Conservation (phyloP, 2,329 filamentous ascomycete species). For the Fonsecaea monophora region DNA sequence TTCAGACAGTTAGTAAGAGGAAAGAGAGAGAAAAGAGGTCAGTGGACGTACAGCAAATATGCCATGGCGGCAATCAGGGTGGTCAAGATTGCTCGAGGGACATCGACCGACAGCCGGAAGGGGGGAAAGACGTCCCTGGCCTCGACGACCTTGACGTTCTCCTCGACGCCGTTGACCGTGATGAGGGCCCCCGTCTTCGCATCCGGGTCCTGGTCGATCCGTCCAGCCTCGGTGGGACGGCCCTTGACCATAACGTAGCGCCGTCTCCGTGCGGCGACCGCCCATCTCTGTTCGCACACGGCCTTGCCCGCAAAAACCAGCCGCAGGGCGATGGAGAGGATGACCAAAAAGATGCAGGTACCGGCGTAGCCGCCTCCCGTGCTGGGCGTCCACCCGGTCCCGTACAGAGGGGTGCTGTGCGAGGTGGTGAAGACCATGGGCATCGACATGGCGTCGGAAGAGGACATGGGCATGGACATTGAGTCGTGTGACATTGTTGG, state of each 20-base stretch:
- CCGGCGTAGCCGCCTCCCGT: constrained; percentile 77
- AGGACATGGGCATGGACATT: constrained; percentile 14
- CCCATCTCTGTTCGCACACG: constrained; percentile 67
- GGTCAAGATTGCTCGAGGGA: constrained; percentile 73
- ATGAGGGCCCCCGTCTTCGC: constrained; percentile 70
- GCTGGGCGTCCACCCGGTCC: constrained; percentile 74
- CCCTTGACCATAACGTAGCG: constrained; percentile 78
- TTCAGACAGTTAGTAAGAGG: constrained; percentile 20
- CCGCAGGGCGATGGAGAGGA: constrained; percentile 74
- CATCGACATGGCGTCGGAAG: constrained; percentile 40
- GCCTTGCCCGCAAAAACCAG: constrained; percentile 73
- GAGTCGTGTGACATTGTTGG: constrained; percentile 8
- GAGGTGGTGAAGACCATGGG: constrained; percentile 60
- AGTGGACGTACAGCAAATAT: constrained; percentile 77
- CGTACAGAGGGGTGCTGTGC: constrained; percentile 69
- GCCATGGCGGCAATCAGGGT: constrained; percentile 76
- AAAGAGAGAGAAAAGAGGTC: background rate
- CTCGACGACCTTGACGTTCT: constrained; percentile 76
- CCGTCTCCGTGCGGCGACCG: constrained; percentile 73
- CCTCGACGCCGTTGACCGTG: constrained; percentile 79
- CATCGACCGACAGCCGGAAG: constrained; percentile 82
- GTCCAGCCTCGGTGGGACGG: constrained; percentile 64
- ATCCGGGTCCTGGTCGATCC: constrained; percentile 64
- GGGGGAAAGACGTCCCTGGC: constrained; percentile 63
- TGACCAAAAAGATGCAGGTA: constrained; percentile 88